These are phyloP conservation scores for Spinacia oleracea DNA, from an alignment of 179 eudicot genomes.

Conservation along the genomic window DNA sequence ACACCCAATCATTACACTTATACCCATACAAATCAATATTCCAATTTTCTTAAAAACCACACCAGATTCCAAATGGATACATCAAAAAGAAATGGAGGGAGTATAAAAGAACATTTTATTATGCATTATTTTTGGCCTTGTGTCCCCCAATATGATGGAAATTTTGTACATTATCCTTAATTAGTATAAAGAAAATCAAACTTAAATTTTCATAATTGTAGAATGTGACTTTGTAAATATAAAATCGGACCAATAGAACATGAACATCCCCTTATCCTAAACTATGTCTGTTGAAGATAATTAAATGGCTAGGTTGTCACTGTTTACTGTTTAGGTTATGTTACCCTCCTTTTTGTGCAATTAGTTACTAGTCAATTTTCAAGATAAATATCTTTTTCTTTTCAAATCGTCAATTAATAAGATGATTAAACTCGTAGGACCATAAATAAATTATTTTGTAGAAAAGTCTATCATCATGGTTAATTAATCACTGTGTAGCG, in stretches of 20 bases:
- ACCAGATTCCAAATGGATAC: too few relatives aligned
- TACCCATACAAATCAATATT: too few relatives aligned
- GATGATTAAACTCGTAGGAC: slow-evolving; percentile 1
- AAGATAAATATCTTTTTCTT: neutral
- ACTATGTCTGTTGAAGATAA: neutral
- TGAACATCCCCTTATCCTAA: neutral
- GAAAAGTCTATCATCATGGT: neutral
- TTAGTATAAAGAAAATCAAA: neutral
- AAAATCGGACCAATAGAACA: neutral
- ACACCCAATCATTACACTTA: too few relatives aligned
- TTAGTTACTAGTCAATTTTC: slow-evolving; percentile 1
- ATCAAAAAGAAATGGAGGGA: too few relatives aligned
- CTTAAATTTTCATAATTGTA: neutral
- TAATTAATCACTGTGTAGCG: neutral
- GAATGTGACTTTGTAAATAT: neutral
- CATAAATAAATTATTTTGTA: neutral
- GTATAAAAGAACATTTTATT: too few relatives aligned
- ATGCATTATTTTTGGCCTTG: too few relatives aligned
- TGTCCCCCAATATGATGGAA: neutral
- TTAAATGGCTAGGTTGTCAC: neutral
- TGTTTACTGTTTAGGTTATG: neutral
- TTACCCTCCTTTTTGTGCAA: neutral
- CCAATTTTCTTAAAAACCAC: too few relatives aligned
- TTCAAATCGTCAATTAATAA: neutral
- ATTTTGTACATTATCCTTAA: neutral